Evolutionary conservation across 805 yeast genomes (phyloP).

Genomic region (Cyberlindnera mississippiensis): DNA sequence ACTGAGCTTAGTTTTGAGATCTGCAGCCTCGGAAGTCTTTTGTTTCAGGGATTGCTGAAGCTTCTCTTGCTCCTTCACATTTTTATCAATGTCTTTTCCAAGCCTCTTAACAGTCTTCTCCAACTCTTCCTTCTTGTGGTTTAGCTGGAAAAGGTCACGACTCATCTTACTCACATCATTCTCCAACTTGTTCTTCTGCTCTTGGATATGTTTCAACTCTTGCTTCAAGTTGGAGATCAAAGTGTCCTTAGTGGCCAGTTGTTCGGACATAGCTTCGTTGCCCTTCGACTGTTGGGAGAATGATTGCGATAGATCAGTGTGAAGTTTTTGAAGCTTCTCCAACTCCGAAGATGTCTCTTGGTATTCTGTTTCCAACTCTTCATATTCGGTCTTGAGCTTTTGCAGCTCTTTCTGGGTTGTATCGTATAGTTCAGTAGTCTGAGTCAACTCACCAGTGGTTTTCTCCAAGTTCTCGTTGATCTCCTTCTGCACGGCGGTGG

Average conservation of each 20-base stretch:
- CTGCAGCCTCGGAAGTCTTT: constrained; percentile 14
- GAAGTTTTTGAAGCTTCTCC: constrained; percentile 29
- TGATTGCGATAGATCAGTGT: constrained; percentile 30
- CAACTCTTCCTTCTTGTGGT: constrained; percentile 52
- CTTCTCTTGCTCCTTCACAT: constrained; percentile 23
- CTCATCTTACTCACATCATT: constrained; percentile 89
- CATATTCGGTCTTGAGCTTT: constrained; percentile 19
- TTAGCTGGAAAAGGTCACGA: constrained; percentile 67
- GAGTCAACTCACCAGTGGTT: constrained; percentile 13
- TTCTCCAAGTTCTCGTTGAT: constrained; percentile 20
- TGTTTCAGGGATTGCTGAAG: constrained; percentile 18
- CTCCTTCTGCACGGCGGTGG: constrained; percentile 31
- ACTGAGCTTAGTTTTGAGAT: constrained; percentile 14
- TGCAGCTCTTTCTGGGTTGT: constrained; percentile 17
- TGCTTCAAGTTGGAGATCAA: constrained; percentile 24
- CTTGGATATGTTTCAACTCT: constrained; percentile 26
- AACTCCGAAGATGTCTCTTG: constrained; percentile 12
- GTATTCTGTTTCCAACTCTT: constrained; percentile 20
- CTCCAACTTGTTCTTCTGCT: constrained; percentile 62
- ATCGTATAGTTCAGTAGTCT: constrained; percentile 11
- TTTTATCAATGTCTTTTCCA: constrained; percentile 29
- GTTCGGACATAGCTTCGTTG: constrained; percentile 13
- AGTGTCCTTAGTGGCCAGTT: constrained; percentile 20
- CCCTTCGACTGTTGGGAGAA: constrained; percentile 35
- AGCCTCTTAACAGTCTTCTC: constrained; percentile 40